A percentile compares a stretch with the other conserved stretches of the same genome.
Evolutionary conservation across 495 filamentous ascomycete genomes (phyloP).

Genomic region (Hypoxylon fragiforme): DNA sequence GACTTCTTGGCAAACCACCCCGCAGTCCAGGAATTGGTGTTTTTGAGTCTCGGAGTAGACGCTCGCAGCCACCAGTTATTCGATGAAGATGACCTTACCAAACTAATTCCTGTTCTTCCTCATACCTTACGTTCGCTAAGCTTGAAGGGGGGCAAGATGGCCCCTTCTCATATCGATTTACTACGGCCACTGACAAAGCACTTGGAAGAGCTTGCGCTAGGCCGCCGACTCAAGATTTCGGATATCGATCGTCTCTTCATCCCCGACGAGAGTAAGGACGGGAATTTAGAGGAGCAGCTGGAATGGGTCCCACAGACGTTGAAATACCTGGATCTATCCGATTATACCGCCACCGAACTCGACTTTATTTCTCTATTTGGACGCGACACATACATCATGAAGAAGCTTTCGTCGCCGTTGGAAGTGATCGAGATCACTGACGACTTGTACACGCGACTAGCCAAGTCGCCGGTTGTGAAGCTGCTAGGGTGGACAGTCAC

Average conservation of each 20-base stretch:
- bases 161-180: constrained; percentile 62
- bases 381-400: constrained; percentile 61
- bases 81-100: constrained; percentile 63
- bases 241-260: constrained; percentile 65
- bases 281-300: constrained; percentile 36
- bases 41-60: constrained; percentile 75
- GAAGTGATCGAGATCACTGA: constrained; percentile 79
- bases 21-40: constrained; percentile 67
- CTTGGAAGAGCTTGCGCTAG: constrained; percentile 77
- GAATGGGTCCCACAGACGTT: constrained; percentile 65
- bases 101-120: constrained; percentile 70
- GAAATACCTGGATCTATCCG: constrained; percentile 72
- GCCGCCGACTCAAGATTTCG: constrained; percentile 64
- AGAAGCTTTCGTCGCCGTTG: constrained; percentile 65
- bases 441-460: constrained; percentile 66
- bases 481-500: constrained; percentile 66
- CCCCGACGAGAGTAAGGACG: constrained; percentile 46
- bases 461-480: constrained; percentile 50
- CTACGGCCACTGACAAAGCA: constrained; percentile 76
- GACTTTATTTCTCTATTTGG: constrained; percentile 65
- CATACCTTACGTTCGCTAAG: constrained; percentile 72
- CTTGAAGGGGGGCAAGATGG: constrained; percentile 74
- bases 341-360: constrained; percentile 64
- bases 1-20: constrained; percentile 76
- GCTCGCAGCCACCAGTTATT: constrained; percentile 73